Base-by-base conservation (phyloP, 768 basidiomycete genomes). In the Trametes punicea region DNA sequence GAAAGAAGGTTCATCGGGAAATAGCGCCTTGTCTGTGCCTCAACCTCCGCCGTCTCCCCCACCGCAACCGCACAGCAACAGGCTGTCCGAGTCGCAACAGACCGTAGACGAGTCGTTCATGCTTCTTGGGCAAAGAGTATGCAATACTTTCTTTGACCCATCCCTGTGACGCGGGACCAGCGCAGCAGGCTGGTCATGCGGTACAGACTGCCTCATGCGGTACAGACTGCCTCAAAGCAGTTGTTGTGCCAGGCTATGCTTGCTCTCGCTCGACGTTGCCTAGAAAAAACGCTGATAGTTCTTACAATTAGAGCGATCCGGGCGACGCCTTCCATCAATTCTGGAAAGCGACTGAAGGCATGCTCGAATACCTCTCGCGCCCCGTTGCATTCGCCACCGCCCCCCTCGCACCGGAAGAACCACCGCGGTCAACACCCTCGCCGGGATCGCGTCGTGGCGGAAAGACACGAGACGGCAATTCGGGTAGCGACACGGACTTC, bases 61-160 rank as follows among this genome's bases (percentile, higher is more conserved):
- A 42, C 66, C 56, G 59, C 67, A 53, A 36, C 67, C 76, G 70
- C 74, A 52, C 78, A 86, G 56, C 80, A 87, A 58, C 80, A 81
- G 26, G 75, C 79, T 66, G 39, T 63, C 63, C 1, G 73, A 75
- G 23, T 75, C 75, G 1, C 73, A 75, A 60, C 81, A 81, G 57
- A 81, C 84, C 1, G 87, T 88, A 1, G 91, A 92, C 44, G 91
- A 93, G 66, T 93, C 91, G 0, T 93, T 93, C 64, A 91, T 93
- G 90, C 77, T 93, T 2, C 75, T 93, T 3, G 89, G 88, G 16
- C 90, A 91, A 67, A 79, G 83, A 64, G 82, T 75, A 56, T 16
- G 52, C 45, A 8, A 6, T 3, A 8, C 6, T 36, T 27, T 11
- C 39, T 29, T 23, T 33, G 27, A 8, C 34, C 36, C 38, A 38